phyloP scores from a whole-genome alignment of 495 filamentous ascomycete genomes.

The Halenospora varia region DNA sequence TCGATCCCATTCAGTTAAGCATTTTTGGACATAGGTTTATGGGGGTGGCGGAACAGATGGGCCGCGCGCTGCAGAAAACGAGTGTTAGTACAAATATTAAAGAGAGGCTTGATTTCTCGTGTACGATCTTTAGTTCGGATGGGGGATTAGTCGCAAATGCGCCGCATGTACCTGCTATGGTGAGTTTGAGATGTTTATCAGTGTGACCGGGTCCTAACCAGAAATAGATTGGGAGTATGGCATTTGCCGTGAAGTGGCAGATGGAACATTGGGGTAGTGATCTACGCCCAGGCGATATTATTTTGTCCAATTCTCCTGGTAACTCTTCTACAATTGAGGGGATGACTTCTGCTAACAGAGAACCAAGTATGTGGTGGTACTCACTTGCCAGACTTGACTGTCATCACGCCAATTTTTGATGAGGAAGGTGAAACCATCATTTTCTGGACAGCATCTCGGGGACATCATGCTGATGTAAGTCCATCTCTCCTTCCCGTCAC shows the following conservation, averaged over 20 bases:
- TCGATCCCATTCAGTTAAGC: constrained; percentile 86
- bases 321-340: too few species aligned
- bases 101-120: constrained; percentile 94
- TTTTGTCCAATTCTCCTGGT: constrained; percentile 96
- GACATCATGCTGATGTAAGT: constrained; percentile 95
- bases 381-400: constrained; percentile 85
- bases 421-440: constrained; percentile 75
- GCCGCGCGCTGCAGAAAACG: constrained; percentile 90
- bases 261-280: constrained; percentile 91
- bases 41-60: constrained; percentile 99
- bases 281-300: constrained; percentile 84
- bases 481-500: too few species aligned
- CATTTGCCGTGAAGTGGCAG: constrained; percentile 88
- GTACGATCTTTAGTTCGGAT: constrained; percentile 86
- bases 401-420: constrained; percentile 87
- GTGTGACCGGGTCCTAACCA: too few species aligned
- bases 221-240: too few species aligned
- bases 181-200: too few species aligned
- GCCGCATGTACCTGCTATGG: constrained; percentile 87
- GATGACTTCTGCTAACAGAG: too few species aligned
- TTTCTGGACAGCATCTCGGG: constrained; percentile 94
- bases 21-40: constrained; percentile 98
- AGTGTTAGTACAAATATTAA: constrained; percentile 98
- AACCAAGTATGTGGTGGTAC: constrained; percentile 88
- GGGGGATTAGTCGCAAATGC: constrained; percentile 93